Evolutionary conservation across 208 protist genomes (phyloP), one percentile per base, ranked within the genome.

Genomic region (Crithidia thermophila): DNA sequence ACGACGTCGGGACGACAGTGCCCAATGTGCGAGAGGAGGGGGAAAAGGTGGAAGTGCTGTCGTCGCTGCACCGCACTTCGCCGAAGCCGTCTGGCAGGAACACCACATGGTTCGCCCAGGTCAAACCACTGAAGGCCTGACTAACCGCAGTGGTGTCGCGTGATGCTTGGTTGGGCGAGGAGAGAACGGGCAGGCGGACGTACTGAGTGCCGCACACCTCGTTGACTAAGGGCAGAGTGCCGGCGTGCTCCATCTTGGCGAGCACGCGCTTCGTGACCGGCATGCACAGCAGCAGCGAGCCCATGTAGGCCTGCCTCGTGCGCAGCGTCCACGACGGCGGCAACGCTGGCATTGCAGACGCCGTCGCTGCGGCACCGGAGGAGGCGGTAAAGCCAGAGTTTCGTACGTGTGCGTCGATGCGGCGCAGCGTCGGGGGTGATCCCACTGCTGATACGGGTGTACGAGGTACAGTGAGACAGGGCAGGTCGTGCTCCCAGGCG

Each of bases 401-500:
- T n/a, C n/a, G n/a, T n/a, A 62, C 49, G 56, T 77, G 62, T 33
- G 49, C 62, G 28, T 36, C 20, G 14, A 70, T 51, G 34, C 58
- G 52, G 21, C 72, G 60, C 18, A 77, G 57, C 31, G 64, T 56
- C 23, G 62, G 72, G n/a, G 37, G 53, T 4, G 53, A 25, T 7
- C 20, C 13, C 2, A n/a, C n/a, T 28, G 34, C 21, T 4, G 30
- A 1, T 1, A 40, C 9, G 14, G 52, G 23, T 1, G 47, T 49
- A 11, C 30, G 49, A n/a, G 69, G 69, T 23, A 63, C 45, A 0
- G 27, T 7, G 34, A 89, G 47, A 21, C 73, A 57, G 13, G 85
- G 85, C 23, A 62, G 50, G 36, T 82, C 81, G 37, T 85, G 42
- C n/a, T 69, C 69, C 85, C 85, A 91, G 16, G 45, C 36, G 46